These are phyloP conservation scores for Pseudozyma flocculosa DNA, from an alignment of 1,284 basidiomycete genomes.

Conservation along the genomic window DNA sequence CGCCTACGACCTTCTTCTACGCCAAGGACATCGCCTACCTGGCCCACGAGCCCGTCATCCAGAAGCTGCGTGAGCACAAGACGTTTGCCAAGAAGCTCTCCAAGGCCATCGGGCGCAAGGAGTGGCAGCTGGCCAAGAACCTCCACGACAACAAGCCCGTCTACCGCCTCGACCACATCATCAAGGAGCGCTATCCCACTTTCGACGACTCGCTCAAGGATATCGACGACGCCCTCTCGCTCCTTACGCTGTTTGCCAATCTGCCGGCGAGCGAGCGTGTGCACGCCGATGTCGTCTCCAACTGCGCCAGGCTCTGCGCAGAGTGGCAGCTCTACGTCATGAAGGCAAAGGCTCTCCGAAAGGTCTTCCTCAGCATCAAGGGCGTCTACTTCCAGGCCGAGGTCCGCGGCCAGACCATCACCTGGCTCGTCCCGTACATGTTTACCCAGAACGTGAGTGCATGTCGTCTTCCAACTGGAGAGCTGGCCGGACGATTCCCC, in stretches of 20 bases:
- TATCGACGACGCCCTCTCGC: conserved; percentile 94
- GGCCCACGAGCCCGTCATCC: conserved; percentile 93
- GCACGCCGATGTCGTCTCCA: conserved; percentile 79
- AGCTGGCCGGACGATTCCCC: not conserved
- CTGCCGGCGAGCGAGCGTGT: conserved; percentile 68
- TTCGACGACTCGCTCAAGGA: conserved; percentile 94
- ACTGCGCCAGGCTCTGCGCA: conserved; percentile 74
- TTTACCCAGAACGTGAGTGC: conserved; percentile 86
- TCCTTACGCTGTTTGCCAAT: conserved; percentile 80
- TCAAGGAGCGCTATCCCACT: conserved; percentile 97
- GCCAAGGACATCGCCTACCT: conserved; percentile 97
- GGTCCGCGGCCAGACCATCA: conserved; percentile 85
- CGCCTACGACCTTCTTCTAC: conserved; percentile 97
- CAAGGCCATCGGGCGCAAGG: conserved; percentile 84
- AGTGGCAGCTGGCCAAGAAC: conserved; percentile 93
- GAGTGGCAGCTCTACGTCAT: conserved; percentile 83
- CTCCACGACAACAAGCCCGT: conserved; percentile 78
- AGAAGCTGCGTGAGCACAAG: conserved; percentile 94
- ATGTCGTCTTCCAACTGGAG: not conserved
- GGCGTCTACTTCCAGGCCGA: conserved; percentile 98
- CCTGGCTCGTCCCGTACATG: conserved; percentile 97
- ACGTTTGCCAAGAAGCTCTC: conserved; percentile 97
- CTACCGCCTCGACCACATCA: conserved; percentile 80
- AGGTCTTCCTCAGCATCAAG: conserved; percentile 96
- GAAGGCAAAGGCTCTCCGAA: conserved; percentile 80